Percentiles rank a stretch among this genome's conserved stretches.
phyloP scores from a whole-genome alignment of 2,329 filamentous ascomycete species.

The Botrytis paeoniae region DNA sequence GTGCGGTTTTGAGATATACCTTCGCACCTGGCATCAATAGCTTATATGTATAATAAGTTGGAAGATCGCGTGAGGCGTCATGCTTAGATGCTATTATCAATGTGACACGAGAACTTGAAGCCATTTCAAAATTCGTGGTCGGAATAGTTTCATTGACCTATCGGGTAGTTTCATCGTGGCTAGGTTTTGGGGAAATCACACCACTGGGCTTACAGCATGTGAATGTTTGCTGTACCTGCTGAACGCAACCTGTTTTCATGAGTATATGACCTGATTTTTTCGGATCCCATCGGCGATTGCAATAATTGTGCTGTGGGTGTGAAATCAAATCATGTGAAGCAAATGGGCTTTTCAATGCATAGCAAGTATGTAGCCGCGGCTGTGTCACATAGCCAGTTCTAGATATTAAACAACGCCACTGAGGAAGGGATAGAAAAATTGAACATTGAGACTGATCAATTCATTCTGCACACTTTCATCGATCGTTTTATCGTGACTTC shows the following conservation, averaged over 20 bases:
- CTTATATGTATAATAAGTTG: background rate
- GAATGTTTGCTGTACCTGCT: background rate
- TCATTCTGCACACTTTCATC: background rate
- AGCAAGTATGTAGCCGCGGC: background rate
- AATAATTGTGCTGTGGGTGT: background rate
- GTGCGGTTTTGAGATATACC: background rate
- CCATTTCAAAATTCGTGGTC: background rate
- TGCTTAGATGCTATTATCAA: background rate
- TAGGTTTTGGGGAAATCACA: background rate
- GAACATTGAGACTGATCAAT: background rate
- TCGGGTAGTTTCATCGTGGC: background rate
- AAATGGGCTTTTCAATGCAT: background rate
- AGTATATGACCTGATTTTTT: background rate
- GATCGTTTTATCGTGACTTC: background rate
- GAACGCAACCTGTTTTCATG: background rate
- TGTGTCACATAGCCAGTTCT: background rate
- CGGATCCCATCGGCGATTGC: background rate
- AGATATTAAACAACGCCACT: background rate
- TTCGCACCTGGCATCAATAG: background rate
- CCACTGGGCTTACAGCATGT: background rate
- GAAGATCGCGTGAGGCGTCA: background rate
- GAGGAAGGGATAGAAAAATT: background rate
- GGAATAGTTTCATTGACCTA: background rate
- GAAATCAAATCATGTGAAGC: background rate
- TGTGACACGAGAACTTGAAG: background rate